Base-by-base conservation (phyloP, 2,329 filamentous ascomycete genomes). In the Penicillium hesseltinei region DNA sequence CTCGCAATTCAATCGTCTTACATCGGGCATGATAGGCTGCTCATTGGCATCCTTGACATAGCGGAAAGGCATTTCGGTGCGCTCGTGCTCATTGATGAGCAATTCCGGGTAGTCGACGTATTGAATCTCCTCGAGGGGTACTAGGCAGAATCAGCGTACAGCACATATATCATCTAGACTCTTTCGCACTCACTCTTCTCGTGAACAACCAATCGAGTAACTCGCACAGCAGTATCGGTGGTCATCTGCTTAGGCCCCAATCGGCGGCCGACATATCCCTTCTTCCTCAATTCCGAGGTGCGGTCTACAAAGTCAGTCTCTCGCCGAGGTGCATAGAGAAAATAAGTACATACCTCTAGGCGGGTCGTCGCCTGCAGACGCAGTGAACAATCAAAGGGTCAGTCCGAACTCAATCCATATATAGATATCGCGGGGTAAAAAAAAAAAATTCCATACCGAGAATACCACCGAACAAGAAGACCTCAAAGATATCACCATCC, bases 221-320 rank as follows among this genome's bases (percentile, higher is more conserved):
- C 93, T 64, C 94, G 84, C 50, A 97, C 94, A 5, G 94, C 94
- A 21, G 94, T 99, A 73, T 99, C 94, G 5, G 94, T 99, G 3
- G 94, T 97, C 93, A 99, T 97, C 76, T 99, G 94, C 67, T 92
- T 88, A 8, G 93, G 91, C 0, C 94, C 94, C 31, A 99, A 81
- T 57, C 94, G 84, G 52, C 94, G 87, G 57, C 93, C 92, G 57
- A 88, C 82, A 68, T 96, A 99, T 3, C 94, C 94, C 73, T 97
- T 96, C 76, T 91, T 92, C 51, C 94, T 87, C 67, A 99, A 80
- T 75, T 99, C 94, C n/a, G 90, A 93, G 5, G 94, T 99, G 61
- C 94, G 88, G 76, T 97, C 93, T 95, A 44, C 15, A 21, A 62
- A 44, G 39, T 69, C 45, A 62, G 55, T 59, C 48, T 50, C 27